Evolutionary conservation across 495 filamentous ascomycete genomes (phyloP).

Genomic region (Lophiostoma macrostomum): DNA sequence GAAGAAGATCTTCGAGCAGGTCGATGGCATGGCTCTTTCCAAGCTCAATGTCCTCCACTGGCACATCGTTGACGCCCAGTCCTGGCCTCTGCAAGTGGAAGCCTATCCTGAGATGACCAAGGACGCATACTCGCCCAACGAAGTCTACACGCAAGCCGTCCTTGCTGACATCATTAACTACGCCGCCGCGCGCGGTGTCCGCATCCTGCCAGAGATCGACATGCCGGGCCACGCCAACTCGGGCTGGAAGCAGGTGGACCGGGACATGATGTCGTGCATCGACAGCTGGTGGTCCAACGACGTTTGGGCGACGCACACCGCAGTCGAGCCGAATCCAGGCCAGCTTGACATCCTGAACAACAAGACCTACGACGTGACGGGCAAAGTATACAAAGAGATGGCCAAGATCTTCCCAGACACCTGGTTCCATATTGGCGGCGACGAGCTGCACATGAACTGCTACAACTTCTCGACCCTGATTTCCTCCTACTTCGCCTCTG

Average conservation of each 20-base stretch:
- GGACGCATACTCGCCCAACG: slow-evolving; percentile 52
- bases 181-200: slow-evolving; percentile 51
- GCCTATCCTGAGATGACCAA: slow-evolving; percentile 53
- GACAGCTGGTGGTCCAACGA: slow-evolving; percentile 60
- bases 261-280: slow-evolving; percentile 50
- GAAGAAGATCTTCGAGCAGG: slow-evolving; percentile 53
- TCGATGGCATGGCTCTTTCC: slow-evolving; percentile 55
- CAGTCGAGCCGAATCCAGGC: slow-evolving; percentile 56
- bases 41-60: slow-evolving; percentile 59
- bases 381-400: slow-evolving; percentile 53
- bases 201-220: slow-evolving; percentile 57
- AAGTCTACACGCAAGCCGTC: slow-evolving; percentile 45
- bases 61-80: slow-evolving; percentile 56
- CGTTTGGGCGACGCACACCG: slow-evolving; percentile 50
- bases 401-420: slow-evolving; percentile 52
- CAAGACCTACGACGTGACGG: slow-evolving; percentile 53
- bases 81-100: slow-evolving; percentile 48
- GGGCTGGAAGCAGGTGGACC: slow-evolving; percentile 57
- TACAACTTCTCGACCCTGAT: slow-evolving; percentile 53
- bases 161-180: slow-evolving; percentile 51
- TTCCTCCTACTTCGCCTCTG: slow-evolving; percentile 49
- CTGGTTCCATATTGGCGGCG: slow-evolving; percentile 56
- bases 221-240: slow-evolving; percentile 53
- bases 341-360: slow-evolving; percentile 56
- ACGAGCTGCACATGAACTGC: slow-evolving; percentile 53